Base-by-base conservation (phyloP, 768 basidiomycete genomes). In the Cyathus striatus region DNA sequence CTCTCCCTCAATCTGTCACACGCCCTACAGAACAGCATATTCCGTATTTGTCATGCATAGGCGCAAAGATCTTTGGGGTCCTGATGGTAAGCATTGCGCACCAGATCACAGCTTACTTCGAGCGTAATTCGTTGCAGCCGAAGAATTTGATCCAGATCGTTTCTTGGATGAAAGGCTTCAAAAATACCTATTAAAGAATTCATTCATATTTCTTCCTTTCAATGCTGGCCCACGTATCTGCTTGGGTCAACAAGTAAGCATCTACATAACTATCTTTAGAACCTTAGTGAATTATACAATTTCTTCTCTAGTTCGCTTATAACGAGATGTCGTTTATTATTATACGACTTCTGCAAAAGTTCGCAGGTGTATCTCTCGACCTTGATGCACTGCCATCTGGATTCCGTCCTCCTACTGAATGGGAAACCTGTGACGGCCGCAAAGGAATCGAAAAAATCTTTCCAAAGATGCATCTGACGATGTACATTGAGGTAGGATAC, bases 141-240 rank as follows among this genome's bases (percentile, higher is more conserved):
- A 66, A 23, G 61, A 67, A 43, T 78, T 77, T 44, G 75, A 76
- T 39, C 75, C 76, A 0, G 73, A 74, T 24, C 64, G 75, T 1
- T 78, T 75, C 59, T 55, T 77, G 14, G 76, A 76, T 48, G 56
- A 72, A 14, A 58, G 75, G 13, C 43, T 75, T 7, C 57, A 40
- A 6, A 65, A 71, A 44, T 73, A 74, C 40, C 58, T 77, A 22
- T 59, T 63, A 6, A 60, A 64, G 9, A 72, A 73, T 40, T 65
- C 71, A 1, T 76, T 70, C 57, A 75, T 75, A 41, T 78, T 78
- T 53, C 57, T 76, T 13, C 70, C 69, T 13, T 70, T 69, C 53
- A 68, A 66, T 40, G 65, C 50, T 5, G 52, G 53, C 6, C 71
- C 70, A 22, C 52, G 68, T 1, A 69, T 71, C 37, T 70, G 69